Evolutionary conservation across 768 basidiomycete species (phyloP).

Genomic region (Russula sp.): DNA sequence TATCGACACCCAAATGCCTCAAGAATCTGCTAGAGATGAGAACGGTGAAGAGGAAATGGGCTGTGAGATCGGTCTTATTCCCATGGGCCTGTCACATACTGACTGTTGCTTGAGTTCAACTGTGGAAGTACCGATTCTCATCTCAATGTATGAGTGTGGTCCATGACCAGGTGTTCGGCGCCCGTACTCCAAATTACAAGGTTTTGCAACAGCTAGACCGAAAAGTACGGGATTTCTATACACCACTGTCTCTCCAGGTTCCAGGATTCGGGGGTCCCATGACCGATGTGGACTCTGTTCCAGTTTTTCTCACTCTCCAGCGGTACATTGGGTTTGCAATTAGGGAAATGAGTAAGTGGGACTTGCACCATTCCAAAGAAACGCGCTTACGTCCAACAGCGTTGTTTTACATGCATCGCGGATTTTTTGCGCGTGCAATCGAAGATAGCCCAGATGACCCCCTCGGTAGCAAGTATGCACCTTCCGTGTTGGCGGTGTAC

Average conservation of each 20-base stretch:
- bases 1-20: constrained; percentile 33
- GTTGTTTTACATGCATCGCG: constrained; percentile 71
- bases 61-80: constrained; percentile 43
- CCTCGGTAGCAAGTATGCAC: constrained; percentile 65
- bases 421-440: constrained; percentile 68
- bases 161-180: constrained; percentile 67
- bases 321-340: constrained; percentile 65
- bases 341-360: constrained; percentile 58
- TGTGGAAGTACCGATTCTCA: constrained; percentile 68
- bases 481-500: constrained; percentile 66
- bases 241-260: constrained; percentile 62
- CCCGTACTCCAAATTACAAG: constrained; percentile 58
- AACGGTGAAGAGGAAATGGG: constrained; percentile 57
- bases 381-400: constrained; percentile 38
- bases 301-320: constrained; percentile 62
- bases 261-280: constrained; percentile 55
- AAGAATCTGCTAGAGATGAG: constrained; percentile 52
- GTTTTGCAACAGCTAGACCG: constrained; percentile 62
- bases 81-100: neutral
- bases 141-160: constrained; percentile 61
- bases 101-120: constrained; percentile 45
- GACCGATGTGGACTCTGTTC: constrained; percentile 44
- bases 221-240: constrained; percentile 60
- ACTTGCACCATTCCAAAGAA: neutral
- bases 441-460: constrained; percentile 62